These are phyloP conservation scores for Westerdykella ornata DNA, from an alignment of 2,329 filamentous ascomycete genomes.

Conservation along the genomic window DNA sequence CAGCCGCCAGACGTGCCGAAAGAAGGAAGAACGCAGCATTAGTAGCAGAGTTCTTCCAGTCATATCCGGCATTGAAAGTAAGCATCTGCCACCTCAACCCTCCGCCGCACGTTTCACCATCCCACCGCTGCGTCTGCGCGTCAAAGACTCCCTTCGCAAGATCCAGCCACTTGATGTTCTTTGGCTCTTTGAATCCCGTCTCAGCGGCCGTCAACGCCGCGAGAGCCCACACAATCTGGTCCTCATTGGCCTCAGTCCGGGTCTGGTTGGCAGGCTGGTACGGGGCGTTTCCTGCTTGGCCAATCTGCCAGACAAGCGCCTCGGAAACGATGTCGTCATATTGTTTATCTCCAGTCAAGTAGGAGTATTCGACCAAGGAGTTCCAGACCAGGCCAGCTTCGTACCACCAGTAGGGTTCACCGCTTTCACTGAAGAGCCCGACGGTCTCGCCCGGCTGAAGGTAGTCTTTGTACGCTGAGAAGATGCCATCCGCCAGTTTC, in stretches of 20 bases:
- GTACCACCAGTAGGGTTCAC: slow-evolving; percentile 18
- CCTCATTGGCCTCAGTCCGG: slow-evolving; percentile 56
- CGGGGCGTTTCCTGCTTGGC: slow-evolving; percentile 26
- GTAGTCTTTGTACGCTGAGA: slow-evolving; percentile 15
- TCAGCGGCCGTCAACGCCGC: slow-evolving; percentile 61
- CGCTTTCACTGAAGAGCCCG: slow-evolving; percentile 13
- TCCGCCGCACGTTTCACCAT: slow-evolving; percentile 57
- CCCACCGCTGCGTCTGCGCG: slow-evolving; percentile 60
- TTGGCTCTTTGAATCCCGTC: slow-evolving; percentile 52
- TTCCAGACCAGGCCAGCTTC: slow-evolving; percentile 19
- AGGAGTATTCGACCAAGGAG: slow-evolving; percentile 35
- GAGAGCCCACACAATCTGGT: slow-evolving; percentile 65
- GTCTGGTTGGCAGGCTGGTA: slow-evolving; percentile 38
- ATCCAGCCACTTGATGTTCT: slow-evolving; percentile 49
- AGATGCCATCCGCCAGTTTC: slow-evolving; percentile 16
- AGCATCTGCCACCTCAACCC: slow-evolving; percentile 70
- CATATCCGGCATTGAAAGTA: slow-evolving; percentile 63
- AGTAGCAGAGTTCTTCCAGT: slow-evolving; percentile 70
- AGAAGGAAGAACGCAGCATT: slow-evolving; percentile 77
- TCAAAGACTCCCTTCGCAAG: slow-evolving; percentile 68
- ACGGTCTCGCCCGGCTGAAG: slow-evolving; percentile 5
- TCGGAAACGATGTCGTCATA: slow-evolving; percentile 2
- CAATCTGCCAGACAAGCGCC: not conserved
- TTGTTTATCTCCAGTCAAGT: slow-evolving; percentile 37
- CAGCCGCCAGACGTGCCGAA: slow-evolving; percentile 63